Evolutionary conservation across 306 rosid genomes (phyloP).

Genomic region (Luffa acutangula): DNA sequence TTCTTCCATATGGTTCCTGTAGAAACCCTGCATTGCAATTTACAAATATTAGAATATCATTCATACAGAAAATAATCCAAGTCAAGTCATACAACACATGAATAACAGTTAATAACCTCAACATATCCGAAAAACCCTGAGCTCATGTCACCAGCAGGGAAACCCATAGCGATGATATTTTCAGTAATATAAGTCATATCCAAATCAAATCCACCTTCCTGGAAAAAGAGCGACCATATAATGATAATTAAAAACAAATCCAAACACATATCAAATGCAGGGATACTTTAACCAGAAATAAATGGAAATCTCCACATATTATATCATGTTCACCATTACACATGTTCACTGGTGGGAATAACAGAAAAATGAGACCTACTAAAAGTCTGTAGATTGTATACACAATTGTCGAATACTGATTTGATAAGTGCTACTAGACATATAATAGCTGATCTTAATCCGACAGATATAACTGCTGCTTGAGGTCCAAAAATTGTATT

Average conservation of each 20-base stretch:
- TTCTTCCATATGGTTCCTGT: conserved; percentile 99
- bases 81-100: conserved; percentile 10
- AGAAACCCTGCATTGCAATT: conserved; percentile 67
- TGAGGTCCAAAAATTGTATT: not conserved
- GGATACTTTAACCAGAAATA: not conserved
- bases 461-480: not conserved
- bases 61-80: not conserved
- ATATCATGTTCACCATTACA: not conserved
- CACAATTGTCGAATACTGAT: not conserved
- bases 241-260: conserved; percentile 2
- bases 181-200: conserved; percentile 98
- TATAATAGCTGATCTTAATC: not conserved
- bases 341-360: not conserved
- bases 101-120: conserved; percentile 48
- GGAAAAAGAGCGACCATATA: conserved; percentile 12
- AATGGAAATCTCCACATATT: not conserved
- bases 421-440: not conserved
- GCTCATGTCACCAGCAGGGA: conserved; percentile 99
- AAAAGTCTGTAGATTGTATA: not conserved
- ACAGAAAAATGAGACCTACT: not conserved
- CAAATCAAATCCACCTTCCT: conserved; percentile 98
- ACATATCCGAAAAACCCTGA: conserved; percentile 98
- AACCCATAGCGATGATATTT: conserved; percentile 96
- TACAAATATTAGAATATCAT: conserved; percentile 8
- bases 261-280: not conserved